Conservation (phyloP, 805 yeast species). For the Cyberlindnera mycetangii region DNA sequence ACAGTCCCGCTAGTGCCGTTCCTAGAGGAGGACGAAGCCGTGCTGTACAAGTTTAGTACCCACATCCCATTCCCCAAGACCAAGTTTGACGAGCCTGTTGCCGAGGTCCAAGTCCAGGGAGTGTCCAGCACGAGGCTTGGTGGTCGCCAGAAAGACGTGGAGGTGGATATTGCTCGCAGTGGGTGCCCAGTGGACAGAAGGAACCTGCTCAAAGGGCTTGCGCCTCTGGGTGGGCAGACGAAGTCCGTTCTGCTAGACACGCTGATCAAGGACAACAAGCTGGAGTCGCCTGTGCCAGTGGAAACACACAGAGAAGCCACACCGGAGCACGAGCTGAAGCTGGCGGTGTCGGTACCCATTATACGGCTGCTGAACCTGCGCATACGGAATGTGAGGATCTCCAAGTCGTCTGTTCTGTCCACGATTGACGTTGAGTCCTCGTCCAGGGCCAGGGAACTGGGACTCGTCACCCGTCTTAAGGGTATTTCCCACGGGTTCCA, state of each 20-base stretch:
- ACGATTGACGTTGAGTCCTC: slow-evolving; percentile 47
- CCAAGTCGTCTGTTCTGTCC: slow-evolving; percentile 45
- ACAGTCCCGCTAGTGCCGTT: neutral
- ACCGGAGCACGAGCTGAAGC: neutral
- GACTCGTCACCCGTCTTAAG: slow-evolving; percentile 16
- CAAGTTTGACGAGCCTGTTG: slow-evolving; percentile 19
- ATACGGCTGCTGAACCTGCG: slow-evolving; percentile 41
- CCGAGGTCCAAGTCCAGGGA: slow-evolving; percentile 12
- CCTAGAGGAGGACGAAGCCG: neutral
- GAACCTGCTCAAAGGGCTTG: slow-evolving; percentile 21
- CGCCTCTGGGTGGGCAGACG: slow-evolving; percentile 5
- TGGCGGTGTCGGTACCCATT: slow-evolving; percentile 25
- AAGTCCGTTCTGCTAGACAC: slow-evolving; percentile 18
- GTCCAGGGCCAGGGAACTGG: slow-evolving; percentile 33
- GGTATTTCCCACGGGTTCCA: slow-evolving; percentile 21
- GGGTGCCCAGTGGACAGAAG: slow-evolving; percentile 23
- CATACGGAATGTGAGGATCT: slow-evolving; percentile 46
- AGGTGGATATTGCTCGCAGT: neutral
- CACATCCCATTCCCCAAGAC: slow-evolving; percentile 25
- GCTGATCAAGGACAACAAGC: slow-evolving; percentile 17
- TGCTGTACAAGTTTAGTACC: slow-evolving; percentile 14
- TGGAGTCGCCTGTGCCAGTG: slow-evolving; percentile 3
- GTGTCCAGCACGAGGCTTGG: neutral
- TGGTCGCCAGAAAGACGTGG: neutral
- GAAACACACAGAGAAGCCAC: neutral